These are phyloP conservation scores for Sphaerosporella brunnea DNA, from an alignment of 495 filamentous ascomycete species.

Conservation along the genomic window DNA sequence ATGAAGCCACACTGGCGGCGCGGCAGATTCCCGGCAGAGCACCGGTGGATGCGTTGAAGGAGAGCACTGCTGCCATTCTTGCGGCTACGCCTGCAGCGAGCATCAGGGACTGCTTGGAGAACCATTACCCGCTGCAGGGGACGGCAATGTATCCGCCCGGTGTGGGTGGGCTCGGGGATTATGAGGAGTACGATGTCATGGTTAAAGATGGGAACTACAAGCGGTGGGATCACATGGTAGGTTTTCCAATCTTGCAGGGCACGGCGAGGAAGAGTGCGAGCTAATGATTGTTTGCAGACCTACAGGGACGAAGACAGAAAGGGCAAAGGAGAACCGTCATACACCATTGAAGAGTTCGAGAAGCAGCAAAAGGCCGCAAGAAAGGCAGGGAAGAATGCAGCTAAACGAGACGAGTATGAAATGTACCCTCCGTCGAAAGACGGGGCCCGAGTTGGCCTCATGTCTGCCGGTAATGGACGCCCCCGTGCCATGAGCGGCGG, in stretches of 20 bases:
- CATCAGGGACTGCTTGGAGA: slow-evolving; percentile 52
- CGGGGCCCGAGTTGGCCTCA: neutral
- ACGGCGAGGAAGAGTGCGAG: neutral
- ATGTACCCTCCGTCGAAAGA: no score
- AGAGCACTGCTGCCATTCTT: slow-evolving; percentile 59
- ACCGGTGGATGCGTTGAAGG: slow-evolving; percentile 59
- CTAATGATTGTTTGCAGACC: slow-evolving; percentile 24
- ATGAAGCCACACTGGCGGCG: slow-evolving; percentile 61
- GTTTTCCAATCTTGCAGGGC: slow-evolving; percentile 18
- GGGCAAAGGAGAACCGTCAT: slow-evolving; percentile 64
- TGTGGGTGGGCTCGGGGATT: slow-evolving; percentile 49
- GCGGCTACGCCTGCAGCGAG: slow-evolving; percentile 68
- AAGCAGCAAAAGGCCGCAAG: slow-evolving; percentile 34
- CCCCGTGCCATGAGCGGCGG: no score
- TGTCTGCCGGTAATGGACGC: no score
- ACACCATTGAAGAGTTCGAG: slow-evolving; percentile 44
- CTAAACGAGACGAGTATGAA: neutral
- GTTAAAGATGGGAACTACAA: slow-evolving; percentile 58
- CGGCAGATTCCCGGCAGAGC: slow-evolving; percentile 41
- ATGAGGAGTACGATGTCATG: slow-evolving; percentile 72
- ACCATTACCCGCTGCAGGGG: slow-evolving; percentile 72
- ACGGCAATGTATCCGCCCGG: slow-evolving; percentile 55
- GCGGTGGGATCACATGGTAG: slow-evolving; percentile 48
- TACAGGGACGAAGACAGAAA: slow-evolving; percentile 57
- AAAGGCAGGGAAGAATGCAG: neutral